phyloP scores from a whole-genome alignment of 495 filamentous ascomycete genomes.

The Neurospora sp. region DNA sequence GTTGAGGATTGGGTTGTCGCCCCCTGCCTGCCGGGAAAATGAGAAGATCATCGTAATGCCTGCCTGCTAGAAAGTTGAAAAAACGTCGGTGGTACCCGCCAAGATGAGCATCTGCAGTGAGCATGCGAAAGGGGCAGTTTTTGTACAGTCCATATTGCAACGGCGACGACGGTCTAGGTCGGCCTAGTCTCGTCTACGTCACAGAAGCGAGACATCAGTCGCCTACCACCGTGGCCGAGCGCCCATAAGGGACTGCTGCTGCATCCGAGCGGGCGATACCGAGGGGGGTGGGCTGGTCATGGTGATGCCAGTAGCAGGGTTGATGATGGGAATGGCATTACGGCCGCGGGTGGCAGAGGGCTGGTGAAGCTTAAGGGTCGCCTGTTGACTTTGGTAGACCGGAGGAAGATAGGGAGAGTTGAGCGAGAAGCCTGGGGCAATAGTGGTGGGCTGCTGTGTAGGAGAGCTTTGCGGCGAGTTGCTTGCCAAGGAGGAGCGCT shows the following conservation, averaged over 20 bases:
- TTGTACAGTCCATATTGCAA: slow-evolving; percentile 19
- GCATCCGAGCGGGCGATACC: slow-evolving; percentile 79
- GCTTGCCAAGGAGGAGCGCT: slow-evolving; percentile 88
- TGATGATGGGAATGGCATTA: slow-evolving; percentile 97
- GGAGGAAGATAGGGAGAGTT: slow-evolving; percentile 66
- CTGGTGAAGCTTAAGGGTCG: slow-evolving; percentile 71
- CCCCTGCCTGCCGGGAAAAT: slow-evolving; percentile 19
- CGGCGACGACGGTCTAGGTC: slow-evolving; percentile 20
- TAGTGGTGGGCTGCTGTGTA: slow-evolving; percentile 53
- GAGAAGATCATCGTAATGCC: slow-evolving; percentile 21
- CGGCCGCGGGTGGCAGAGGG: slow-evolving; percentile 76
- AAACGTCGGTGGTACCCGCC: slow-evolving; percentile 24
- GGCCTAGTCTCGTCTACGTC: slow-evolving; percentile 17
- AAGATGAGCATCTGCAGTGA: slow-evolving; percentile 27
- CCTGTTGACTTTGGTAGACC: slow-evolving; percentile 37
- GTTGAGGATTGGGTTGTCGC: slow-evolving; percentile 13
- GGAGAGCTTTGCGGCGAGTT: slow-evolving; percentile 91
- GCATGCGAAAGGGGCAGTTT: slow-evolving; percentile 14
- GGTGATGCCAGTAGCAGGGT: slow-evolving; percentile 82
- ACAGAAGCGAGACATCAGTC: slow-evolving; percentile 22
- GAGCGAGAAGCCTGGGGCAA: slow-evolving; percentile 67
- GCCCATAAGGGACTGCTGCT: slow-evolving; percentile 19
- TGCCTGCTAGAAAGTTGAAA: slow-evolving; percentile 19
- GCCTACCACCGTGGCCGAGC: slow-evolving; percentile 40
- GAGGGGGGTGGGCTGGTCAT: slow-evolving; percentile 86